phyloP scores from a whole-genome alignment of 805 yeast genomes.

The Hanseniaspora taiwanica region DNA sequence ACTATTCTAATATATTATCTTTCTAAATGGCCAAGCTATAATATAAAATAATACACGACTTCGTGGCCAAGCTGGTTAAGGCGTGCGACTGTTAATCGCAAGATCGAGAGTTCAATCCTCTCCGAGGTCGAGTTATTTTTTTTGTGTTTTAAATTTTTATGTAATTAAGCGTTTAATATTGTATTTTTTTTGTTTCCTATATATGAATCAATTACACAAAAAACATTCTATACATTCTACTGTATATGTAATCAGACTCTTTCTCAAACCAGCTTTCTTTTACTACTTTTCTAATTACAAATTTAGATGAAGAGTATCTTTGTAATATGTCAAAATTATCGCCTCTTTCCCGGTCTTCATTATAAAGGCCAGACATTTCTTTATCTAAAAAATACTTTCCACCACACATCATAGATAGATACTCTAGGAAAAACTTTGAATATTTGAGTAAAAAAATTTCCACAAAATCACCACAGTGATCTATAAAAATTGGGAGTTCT shows the following conservation, averaged over 20 bases:
- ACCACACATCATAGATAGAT: constrained; percentile 23
- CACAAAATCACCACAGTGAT: constrained; percentile 6
- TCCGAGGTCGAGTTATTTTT: constrained; percentile 31
- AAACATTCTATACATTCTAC: constrained; percentile 2
- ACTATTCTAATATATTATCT: neutral
- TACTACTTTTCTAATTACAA: constrained; percentile 18
- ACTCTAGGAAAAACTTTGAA: constrained; percentile 13
- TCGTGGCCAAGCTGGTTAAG: constrained; percentile 47
- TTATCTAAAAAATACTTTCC: constrained; percentile 15
- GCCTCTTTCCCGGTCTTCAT: constrained; percentile 12
- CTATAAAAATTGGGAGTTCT: constrained; percentile 21
- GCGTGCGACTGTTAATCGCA: constrained; percentile 53
- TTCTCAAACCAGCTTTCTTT: constrained; percentile 9
- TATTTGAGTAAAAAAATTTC: constrained; percentile 14
- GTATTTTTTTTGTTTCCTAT: too few relatives aligned
- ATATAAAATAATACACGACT: constrained; percentile 6
- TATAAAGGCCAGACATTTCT: constrained; percentile 13
- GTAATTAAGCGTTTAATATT: constrained; percentile 13
- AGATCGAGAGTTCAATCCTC: constrained; percentile 50
- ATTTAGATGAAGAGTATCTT: constrained; percentile 19
- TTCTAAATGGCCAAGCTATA: neutral
- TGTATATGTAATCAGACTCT: neutral
- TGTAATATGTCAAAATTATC: constrained; percentile 28
- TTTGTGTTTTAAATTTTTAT: constrained; percentile 14
- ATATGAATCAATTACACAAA: constrained; percentile 1